phyloP scores from a whole-genome alignment of 805 yeast genomes.

The Saccharomycopsis schoenii region DNA sequence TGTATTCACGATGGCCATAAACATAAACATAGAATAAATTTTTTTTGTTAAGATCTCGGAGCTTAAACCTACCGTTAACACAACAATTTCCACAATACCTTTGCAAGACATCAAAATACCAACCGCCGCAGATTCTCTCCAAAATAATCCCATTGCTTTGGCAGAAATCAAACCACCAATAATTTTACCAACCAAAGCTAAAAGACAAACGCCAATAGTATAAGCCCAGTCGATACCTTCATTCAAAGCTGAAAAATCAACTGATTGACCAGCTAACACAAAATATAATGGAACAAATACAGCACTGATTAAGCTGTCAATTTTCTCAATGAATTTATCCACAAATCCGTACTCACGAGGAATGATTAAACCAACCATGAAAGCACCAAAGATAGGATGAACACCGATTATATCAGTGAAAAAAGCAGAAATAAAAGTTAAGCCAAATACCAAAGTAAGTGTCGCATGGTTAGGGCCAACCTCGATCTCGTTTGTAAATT shows the following conservation, averaged over 20 bases:
- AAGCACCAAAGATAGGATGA: constrained; percentile 81
- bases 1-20: constrained; percentile 74
- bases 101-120: constrained; percentile 83
- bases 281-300: constrained; percentile 69
- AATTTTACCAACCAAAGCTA: constrained; percentile 62
- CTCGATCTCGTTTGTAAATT: constrained; percentile 43
- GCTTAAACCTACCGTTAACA: constrained; percentile 60
- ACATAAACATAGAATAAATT: constrained; percentile 70
- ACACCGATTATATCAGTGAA: constrained; percentile 80
- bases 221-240: constrained; percentile 73
- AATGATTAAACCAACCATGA: constrained; percentile 62
- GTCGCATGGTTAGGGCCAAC: constrained; percentile 53
- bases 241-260: constrained; percentile 52
- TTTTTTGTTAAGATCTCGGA: constrained; percentile 57
- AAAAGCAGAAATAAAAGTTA: constrained; percentile 61
- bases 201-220: constrained; percentile 51
- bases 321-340: constrained; percentile 56
- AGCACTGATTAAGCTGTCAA: constrained; percentile 69
- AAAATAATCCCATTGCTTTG: constrained; percentile 46
- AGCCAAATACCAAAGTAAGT: constrained; percentile 43
- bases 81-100: constrained; percentile 81
- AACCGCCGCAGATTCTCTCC: constrained; percentile 69
- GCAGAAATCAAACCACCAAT: constrained; percentile 61
- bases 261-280: constrained; percentile 69
- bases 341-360: constrained; percentile 73